A percentile compares a stretch with the other conserved stretches of the same genome.
Evolutionary conservation across 192 early-diverging fungal species (phyloP).

Genomic region (Backusella morwellensis): DNA sequence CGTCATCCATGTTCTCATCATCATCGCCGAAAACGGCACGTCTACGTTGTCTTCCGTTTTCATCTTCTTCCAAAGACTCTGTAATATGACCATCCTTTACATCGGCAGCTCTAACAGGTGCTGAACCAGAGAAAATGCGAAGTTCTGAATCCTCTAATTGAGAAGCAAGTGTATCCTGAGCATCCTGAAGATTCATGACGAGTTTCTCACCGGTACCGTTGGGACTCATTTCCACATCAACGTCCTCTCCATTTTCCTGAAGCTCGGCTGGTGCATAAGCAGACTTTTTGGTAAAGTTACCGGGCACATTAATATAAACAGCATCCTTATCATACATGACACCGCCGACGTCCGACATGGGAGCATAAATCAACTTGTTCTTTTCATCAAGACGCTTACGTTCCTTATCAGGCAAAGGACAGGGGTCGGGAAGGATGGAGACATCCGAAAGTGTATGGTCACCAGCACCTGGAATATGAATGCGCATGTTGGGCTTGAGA

Average conservation of each 20-base stretch:
- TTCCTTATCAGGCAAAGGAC: conserved; percentile 95
- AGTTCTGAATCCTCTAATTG: conserved; percentile 66
- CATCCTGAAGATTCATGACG: conserved; percentile 92
- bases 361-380: conserved; percentile 95
- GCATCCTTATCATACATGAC: conserved; percentile 99
- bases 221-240: conserved; percentile 27
- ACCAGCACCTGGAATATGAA: conserved; percentile 96
- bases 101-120: conserved; percentile 51
- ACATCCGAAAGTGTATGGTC: conserved; percentile 80
- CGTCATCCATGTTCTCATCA: conserved; percentile 46
- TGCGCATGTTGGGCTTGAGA: conserved; percentile 80
- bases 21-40: conserved; percentile 65
- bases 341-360: conserved; percentile 97
- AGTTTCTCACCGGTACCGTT: conserved; percentile 79
- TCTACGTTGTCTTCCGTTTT: conserved; percentile 48
- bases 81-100: conserved; percentile 33
- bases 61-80: conserved; percentile 35
- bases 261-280: conserved; percentile 40
- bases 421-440: conserved; percentile 85
- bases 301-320: conserved; percentile 96
- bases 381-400: conserved; percentile 88
- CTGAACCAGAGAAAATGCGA: conserved; percentile 66
- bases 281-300: conserved; percentile 67
- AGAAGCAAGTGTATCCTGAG: conserved; percentile 65
- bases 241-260: conserved; percentile 37